Base-by-base conservation (phyloP, 768 basidiomycete species). In the Tricholoma sp. region DNA sequence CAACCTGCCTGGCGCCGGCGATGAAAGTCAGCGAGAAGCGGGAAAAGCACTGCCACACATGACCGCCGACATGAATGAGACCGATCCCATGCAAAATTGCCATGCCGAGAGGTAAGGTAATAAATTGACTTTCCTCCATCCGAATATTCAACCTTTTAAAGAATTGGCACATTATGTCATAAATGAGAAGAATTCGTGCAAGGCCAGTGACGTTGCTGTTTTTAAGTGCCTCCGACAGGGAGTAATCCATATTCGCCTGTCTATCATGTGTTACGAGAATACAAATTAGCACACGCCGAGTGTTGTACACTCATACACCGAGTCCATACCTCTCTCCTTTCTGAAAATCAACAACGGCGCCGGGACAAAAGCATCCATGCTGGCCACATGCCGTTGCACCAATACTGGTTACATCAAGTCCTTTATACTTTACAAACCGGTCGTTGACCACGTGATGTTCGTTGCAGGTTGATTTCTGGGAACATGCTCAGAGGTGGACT, bases 1-100 rank as follows among this genome's bases (percentile, higher is more conserved):
- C 57, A 0, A 58, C 50, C 0, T 54, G 17, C 0, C 56, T 61
- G 4, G 59, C 48, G 0, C 63, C 55, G 1, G 60, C 56, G 18
- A 68, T 61, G 12, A 65, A 67, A 2, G 56, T 42, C 0, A 58
- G 36, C 4, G 65, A 53, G 61, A 55, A 76, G 0, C 65, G 45
- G 1, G 63, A 50, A 10, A 63, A 65, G 51, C 72, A 72, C 20
- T 67, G 36, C 48, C 20, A 20, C 44, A 24, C 24, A 45, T 45
- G 44, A 11, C 24, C 20, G 15, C 20, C 24, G 11, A 45, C 20
- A 28, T 45, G 44, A 15, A 45, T 11, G 6, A 45, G 44, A 11
- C 44, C 10, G 24, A 45, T 45, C 7, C 39, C 39, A 6, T 39
- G 39, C 39, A 39, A 8, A n/a, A 39, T 39, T 5, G 15, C 39